phyloP scores from a whole-genome alignment of 352 stramenopile genomes.

The Aphanomyces euteiches region DNA sequence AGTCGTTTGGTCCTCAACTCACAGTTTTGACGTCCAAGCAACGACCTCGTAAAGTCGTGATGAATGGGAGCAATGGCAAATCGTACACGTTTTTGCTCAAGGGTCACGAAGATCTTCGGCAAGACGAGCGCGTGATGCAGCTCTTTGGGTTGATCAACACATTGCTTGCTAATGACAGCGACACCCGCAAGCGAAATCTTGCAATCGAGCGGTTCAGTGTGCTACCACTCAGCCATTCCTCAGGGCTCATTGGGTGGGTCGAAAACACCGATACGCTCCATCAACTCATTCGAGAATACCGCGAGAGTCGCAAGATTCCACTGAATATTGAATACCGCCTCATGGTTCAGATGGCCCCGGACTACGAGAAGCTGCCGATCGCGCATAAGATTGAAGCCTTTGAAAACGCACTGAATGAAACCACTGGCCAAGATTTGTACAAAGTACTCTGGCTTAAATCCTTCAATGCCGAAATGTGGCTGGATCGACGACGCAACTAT shows the following conservation, averaged over 20 bases:
- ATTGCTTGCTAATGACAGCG: slow-evolving; percentile 95
- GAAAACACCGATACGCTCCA: slow-evolving; percentile 99
- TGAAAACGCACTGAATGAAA: slow-evolving; percentile 90
- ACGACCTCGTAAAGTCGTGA: slow-evolving; percentile 91
- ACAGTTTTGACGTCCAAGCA: slow-evolving; percentile 99
- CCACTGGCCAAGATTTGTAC: slow-evolving; percentile 96
- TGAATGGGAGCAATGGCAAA: slow-evolving; percentile 96
- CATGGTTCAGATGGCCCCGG: slow-evolving; percentile 95
- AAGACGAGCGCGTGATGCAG: slow-evolving; percentile 99
- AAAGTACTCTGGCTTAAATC: slow-evolving; percentile 99
- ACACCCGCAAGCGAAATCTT: slow-evolving; percentile 98
- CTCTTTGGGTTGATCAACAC: slow-evolving; percentile 99
- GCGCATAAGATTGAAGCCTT: slow-evolving; percentile 99
- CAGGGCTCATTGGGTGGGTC: slow-evolving; percentile 98
- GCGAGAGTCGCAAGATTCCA: slow-evolving; percentile 90
- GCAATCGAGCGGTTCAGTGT: slow-evolving; percentile 98
- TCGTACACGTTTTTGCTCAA: slow-evolving; percentile 99
- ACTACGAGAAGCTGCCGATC: slow-evolving; percentile 98
- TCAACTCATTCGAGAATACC: slow-evolving; percentile 96
- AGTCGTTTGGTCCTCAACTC: slow-evolving; percentile 93
- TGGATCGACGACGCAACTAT: slow-evolving; percentile 97
- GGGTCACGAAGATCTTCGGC: slow-evolving; percentile 99
- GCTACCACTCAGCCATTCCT: slow-evolving; percentile 97
- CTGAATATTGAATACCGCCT: slow-evolving; percentile 96
- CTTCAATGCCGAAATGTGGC: slow-evolving; percentile 98